Percentiles rank a stretch among this genome's conserved stretches.
Evolutionary conservation across 2,329 filamentous ascomycete genomes (phyloP).

Genomic region (Colletotrichum spinosum): DNA sequence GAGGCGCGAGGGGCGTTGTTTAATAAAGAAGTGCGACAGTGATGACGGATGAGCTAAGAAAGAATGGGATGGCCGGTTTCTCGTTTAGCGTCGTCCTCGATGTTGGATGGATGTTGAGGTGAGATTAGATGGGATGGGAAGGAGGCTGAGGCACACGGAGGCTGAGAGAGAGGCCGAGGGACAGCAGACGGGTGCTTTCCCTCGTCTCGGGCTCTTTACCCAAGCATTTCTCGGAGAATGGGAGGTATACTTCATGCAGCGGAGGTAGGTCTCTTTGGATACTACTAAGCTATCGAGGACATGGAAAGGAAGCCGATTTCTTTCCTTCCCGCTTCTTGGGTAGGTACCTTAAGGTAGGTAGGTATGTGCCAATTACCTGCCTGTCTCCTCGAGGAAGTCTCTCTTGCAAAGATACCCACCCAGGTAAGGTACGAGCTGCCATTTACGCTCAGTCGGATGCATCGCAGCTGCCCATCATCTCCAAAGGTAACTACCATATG

Average conservation of each 20-base stretch:
- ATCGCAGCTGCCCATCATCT: no score
- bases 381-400: slow-evolving; percentile 10
- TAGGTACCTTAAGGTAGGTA: no score
- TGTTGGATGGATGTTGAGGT: slow-evolving; percentile 6
- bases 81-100: slow-evolving; percentile 11
- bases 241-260: no score
- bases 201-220: no score
- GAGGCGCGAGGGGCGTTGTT: slow-evolving; percentile 9
- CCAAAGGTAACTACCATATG: no score
- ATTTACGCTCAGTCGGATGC: no score
- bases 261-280: no score
- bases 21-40: slow-evolving; percentile 8
- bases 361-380: not conserved
- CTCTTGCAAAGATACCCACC: no score
- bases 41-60: not conserved
- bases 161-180: slow-evolving; percentile 4
- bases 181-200: no score
- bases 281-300: not conserved
- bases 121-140: not conserved
- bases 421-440: no score
- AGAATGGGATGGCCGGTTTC: slow-evolving; percentile 23
- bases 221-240: no score
- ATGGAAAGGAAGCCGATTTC: slow-evolving; percentile 27
- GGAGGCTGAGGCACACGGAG: not conserved
- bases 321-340: not conserved